phyloP scores from a whole-genome alignment of 2,329 filamentous ascomycete genomes.

The Xylariomycetidae sp. region DNA sequence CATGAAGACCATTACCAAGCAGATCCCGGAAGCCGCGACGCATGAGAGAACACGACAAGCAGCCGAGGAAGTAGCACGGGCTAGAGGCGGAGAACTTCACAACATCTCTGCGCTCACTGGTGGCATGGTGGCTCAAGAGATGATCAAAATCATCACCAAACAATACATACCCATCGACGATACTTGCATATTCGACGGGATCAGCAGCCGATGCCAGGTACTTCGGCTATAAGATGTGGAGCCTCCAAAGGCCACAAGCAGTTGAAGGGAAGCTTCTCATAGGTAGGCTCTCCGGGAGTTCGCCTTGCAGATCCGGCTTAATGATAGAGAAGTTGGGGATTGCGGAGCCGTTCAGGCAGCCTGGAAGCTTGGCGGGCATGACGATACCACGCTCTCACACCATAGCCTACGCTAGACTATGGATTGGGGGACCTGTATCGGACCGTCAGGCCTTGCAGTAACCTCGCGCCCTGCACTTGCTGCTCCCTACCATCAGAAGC shows the following conservation, averaged over 20 bases:
- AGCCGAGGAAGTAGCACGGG: constrained; percentile 65
- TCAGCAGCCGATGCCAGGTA: constrained; percentile 55
- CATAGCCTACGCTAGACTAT: constrained; percentile 15
- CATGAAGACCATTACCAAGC: constrained; percentile 36
- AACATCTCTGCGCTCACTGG: constrained; percentile 85
- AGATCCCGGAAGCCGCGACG: constrained; percentile 40
- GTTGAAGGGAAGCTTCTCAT: constrained; percentile 16
- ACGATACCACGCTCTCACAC: constrained; percentile 24
- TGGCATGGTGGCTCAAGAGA: constrained; percentile 92
- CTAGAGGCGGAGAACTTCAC: constrained; percentile 80
- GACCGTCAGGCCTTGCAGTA: constrained; percentile 31
- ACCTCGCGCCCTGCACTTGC: constrained; percentile 17
- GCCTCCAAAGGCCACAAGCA: constrained; percentile 11
- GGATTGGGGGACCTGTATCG: constrained; percentile 23
- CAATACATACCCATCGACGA: constrained; percentile 69
- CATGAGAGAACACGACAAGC: constrained; percentile 47
- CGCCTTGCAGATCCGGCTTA: constrained; percentile 25
- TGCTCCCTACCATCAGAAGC: constrained; percentile 10
- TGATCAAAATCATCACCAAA: constrained; percentile 80
- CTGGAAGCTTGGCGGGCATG: constrained; percentile 20
- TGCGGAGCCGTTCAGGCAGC: constrained; percentile 20
- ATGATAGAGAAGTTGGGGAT: constrained; percentile 22
- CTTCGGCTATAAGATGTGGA: constrained; percentile 40
- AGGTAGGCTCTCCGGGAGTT: constrained; percentile 22
- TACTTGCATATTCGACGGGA: constrained; percentile 65